Evolutionary conservation across 1,284 basidiomycete species (phyloP), one percentile per base, ranked within the genome.

Genomic region (Heterobasidion annosum): DNA sequence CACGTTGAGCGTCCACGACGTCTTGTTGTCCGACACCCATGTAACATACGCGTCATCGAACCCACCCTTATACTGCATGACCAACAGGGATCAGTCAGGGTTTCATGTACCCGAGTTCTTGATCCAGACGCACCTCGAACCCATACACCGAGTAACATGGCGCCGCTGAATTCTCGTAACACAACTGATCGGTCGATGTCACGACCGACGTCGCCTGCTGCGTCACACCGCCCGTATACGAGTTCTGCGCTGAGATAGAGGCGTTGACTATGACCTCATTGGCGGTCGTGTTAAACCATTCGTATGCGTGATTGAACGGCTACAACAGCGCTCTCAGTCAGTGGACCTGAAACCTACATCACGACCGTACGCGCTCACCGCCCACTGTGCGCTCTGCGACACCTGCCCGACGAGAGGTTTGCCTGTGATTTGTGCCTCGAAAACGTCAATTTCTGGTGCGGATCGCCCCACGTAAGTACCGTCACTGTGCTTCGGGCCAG

Each of bases 1-100:
- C 15, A 79, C 77, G 44, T 81, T 79, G 53, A 98, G 62, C 2
- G 84, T 90, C 92, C 91, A 98, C 34, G 83, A 80, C 53, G 77
- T 70, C 61, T 81, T 70, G 56, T 71, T 76, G 58, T 83, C 74
- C 34, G 82, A 70, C 33, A 91, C 77, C 93, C 93, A 95, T 32
- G 81, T 78, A 61, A 95, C 88, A 65, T 92, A 93, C 16, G 62
- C 72, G 46, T 66, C 61, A 54, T 70, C 67, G 44, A 70, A 71
- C 2, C 73, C 53, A 15, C 47, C 47, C 34, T 54, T 54, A 33
- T 54, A 54, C 53, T 54, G 34, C n/a, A 53, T 34, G 15, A 46
- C 9, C 19, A 32, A 33, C 25, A 33, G 25, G 25, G 3, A 25
- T 25, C 25, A 4, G 25, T 25, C 25, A 25, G 13, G 3, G 42